Evolutionary conservation across 1,284 basidiomycete species (phyloP).

Genomic region (Meripilus lineatus): DNA sequence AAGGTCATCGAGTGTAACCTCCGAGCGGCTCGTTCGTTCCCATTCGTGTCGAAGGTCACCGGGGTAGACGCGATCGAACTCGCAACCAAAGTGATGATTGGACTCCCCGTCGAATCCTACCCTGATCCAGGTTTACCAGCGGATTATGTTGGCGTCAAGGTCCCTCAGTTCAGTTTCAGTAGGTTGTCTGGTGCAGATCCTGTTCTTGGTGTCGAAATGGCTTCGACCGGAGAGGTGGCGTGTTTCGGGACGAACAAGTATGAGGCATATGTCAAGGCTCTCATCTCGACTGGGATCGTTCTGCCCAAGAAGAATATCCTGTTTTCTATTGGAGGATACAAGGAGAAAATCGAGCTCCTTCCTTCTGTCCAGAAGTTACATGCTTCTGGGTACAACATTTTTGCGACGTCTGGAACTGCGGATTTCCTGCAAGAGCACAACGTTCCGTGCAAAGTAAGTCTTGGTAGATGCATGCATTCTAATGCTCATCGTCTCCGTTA

Average conservation of each 20-base stretch:
- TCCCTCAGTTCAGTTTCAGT: conserved; percentile 98
- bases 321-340: conserved; percentile 93
- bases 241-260: conserved; percentile 98
- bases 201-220: conserved; percentile 99
- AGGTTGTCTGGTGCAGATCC: conserved; percentile 95
- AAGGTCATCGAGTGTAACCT: conserved; percentile 99
- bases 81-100: conserved; percentile 98
- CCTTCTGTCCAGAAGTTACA: conserved; percentile 97
- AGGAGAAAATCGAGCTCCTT: conserved; percentile 96
- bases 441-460: conserved; percentile 74
- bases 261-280: conserved; percentile 96
- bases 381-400: conserved; percentile 92
- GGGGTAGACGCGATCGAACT: conserved; percentile 97
- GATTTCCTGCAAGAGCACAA: conserved; percentile 91
- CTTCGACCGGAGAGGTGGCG: conserved; percentile 98
- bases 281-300: conserved; percentile 94
- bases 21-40: conserved; percentile 96
- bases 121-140: conserved; percentile 83
- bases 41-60: conserved; percentile 98
- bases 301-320: conserved; percentile 95
- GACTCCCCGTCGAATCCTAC: conserved; percentile 84
- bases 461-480: conserved; percentile 7
- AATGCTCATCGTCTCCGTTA: conserved; percentile 6
- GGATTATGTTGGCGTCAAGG: conserved; percentile 98
- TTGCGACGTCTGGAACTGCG: conserved; percentile 94